phyloP scores from a whole-genome alignment of 352 stramenopile species.

The Phytophthora tubulina region DNA sequence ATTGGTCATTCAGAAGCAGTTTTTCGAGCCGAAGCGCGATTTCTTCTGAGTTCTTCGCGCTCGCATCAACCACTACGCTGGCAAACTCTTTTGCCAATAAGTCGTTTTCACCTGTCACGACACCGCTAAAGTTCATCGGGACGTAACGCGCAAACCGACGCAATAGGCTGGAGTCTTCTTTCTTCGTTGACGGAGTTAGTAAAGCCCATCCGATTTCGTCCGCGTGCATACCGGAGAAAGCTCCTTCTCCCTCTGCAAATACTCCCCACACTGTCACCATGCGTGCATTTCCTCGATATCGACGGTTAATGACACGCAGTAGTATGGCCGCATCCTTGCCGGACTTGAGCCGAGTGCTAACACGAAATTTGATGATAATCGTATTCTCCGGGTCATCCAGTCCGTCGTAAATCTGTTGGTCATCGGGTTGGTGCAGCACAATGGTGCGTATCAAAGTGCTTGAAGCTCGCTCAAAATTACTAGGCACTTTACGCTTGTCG shows the following conservation, averaged over 20 bases:
- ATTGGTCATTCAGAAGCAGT: neutral
- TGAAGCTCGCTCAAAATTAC: neutral
- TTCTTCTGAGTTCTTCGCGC: neutral
- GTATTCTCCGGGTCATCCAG: constrained; percentile 13
- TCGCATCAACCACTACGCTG: neutral
- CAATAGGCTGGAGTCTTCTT: neutral
- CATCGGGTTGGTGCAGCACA: neutral
- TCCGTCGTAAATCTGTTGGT: neutral
- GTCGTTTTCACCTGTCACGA: neutral
- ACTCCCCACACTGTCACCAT: constrained; percentile 1
- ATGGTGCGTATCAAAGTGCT: neutral
- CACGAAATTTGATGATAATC: constrained; percentile 2
- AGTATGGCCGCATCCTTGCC: neutral
- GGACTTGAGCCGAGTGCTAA: neutral
- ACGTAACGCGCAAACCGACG: neutral
- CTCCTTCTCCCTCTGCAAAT: constrained; percentile 14
- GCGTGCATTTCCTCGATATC: neutral
- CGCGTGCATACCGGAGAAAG: constrained; percentile 2
- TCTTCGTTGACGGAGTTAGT: neutral
- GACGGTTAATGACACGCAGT: neutral
- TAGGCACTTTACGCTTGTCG: neutral
- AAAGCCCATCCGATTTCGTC: constrained; percentile 7
- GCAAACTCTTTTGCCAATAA: neutral
- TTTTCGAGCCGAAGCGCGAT: constrained; percentile 10
- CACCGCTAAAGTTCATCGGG: neutral